Conservation (phyloP, 176 grass and related monocot genomes). For the Hordeum marinum region DNA sequence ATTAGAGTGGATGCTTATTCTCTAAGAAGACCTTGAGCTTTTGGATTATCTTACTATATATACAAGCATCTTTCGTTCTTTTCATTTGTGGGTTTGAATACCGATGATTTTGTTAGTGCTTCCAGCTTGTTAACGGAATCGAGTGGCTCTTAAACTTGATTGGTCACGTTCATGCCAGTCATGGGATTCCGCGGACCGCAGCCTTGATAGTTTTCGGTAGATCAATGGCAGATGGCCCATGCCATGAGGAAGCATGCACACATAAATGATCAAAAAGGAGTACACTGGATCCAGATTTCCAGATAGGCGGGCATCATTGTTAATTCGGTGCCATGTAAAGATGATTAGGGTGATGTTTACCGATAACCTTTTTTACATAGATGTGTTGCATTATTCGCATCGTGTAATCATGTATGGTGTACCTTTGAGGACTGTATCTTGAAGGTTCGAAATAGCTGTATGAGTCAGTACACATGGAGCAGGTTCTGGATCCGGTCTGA, state of each 20-base stretch:
- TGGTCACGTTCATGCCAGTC: conserved; percentile 38
- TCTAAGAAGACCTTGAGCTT: conserved; percentile 15
- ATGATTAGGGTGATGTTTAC: conserved; percentile 47
- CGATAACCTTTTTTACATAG: conserved; percentile 18
- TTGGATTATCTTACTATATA: not conserved
- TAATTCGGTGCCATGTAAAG: conserved; percentile 42
- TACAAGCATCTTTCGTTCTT: conserved; percentile 14
- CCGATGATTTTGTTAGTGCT: not conserved
- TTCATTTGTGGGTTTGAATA: not conserved
- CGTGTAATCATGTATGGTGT: conserved; percentile 28
- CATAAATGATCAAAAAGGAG: conserved; percentile 41
- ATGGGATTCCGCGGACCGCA: conserved; percentile 3
- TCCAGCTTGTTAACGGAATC: conserved; percentile 44
- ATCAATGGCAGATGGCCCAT: conserved; percentile 46
- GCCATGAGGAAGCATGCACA: conserved; percentile 34
- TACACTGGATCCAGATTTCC: conserved; percentile 49
- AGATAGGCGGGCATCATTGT: conserved; percentile 48
- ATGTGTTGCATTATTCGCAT: conserved; percentile 24
- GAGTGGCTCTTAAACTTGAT: conserved; percentile 32
- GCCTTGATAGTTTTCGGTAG: conserved; percentile 21
- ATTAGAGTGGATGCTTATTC: conserved; percentile 3
- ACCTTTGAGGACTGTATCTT: conserved; percentile 14
- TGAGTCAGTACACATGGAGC: not conserved
- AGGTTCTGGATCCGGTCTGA: not conserved
- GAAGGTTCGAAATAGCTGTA: conserved; percentile 21